Evolutionary conservation across 345 rosid genomes (phyloP).

Genomic region (Combretum micranthum): DNA sequence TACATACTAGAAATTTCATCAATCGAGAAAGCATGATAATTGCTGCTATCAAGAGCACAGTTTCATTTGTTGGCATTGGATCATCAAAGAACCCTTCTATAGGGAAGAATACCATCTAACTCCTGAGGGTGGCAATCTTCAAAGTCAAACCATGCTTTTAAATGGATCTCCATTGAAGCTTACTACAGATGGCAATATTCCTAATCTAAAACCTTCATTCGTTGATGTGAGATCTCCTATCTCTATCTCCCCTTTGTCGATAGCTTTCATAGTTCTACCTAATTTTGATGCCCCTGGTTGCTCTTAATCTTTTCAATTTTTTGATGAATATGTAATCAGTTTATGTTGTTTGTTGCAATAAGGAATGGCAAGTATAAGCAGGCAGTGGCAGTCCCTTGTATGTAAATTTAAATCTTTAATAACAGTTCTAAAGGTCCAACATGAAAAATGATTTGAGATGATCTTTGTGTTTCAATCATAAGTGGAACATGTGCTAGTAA

Average conservation of each 20-base stretch:
- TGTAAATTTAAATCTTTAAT: no score
- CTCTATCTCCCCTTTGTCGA: slow-evolving; percentile 51
- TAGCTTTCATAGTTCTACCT: slow-evolving; percentile 75
- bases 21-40: slow-evolving; percentile 24
- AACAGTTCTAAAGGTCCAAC: no score
- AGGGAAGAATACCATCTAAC: slow-evolving; percentile 95
- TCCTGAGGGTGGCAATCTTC: slow-evolving; percentile 54
- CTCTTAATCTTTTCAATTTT: slow-evolving; percentile 11
- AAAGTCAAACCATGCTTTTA: slow-evolving; percentile 59
- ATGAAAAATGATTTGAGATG: no score
- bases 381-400: no score
- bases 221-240: slow-evolving; percentile 43
- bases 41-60: slow-evolving; percentile 42
- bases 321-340: no score
- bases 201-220: slow-evolving; percentile 51
- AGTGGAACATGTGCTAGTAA: no score
- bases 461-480: no score
- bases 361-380: no score
- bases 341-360: no score
- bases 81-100: slow-evolving; percentile 34
- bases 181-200: slow-evolving; percentile 49
- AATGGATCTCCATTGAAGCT: slow-evolving; percentile 67
- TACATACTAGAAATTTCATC: slow-evolving; percentile 11
- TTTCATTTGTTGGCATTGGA: slow-evolving; percentile 58
- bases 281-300: slow-evolving; percentile 82